phyloP scores from a whole-genome alignment of 2,329 filamentous ascomycete genomes.

The Aspergillus sp. region DNA sequence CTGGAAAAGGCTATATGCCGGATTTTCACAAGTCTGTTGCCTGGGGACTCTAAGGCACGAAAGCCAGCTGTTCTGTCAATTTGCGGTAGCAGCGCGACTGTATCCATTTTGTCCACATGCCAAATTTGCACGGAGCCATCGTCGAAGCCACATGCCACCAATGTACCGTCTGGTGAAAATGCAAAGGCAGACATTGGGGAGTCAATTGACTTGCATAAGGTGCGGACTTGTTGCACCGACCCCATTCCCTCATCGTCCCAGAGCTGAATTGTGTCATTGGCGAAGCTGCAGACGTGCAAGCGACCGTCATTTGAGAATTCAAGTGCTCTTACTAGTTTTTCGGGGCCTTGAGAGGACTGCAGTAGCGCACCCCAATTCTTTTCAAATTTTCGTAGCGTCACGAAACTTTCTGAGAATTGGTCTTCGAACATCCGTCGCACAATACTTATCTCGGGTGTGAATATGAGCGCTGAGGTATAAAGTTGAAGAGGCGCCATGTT shows the following conservation, averaged over 20 bases:
- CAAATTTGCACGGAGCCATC: not conserved
- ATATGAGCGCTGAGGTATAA: too few relatives aligned
- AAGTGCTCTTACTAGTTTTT: not conserved
- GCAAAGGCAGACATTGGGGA: not conserved
- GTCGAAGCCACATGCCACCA: not conserved
- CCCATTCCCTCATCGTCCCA: not conserved
- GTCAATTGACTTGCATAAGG: not conserved
- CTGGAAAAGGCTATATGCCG: not conserved
- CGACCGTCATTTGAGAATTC: not conserved
- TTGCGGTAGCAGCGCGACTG: too few relatives aligned
- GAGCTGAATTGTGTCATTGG: not conserved
- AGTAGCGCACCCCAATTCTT: slow-evolving; percentile 5
- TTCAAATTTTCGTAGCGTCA: slow-evolving; percentile 2
- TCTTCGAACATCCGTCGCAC: too few relatives aligned
- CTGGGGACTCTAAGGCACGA: not conserved
- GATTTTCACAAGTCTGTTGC: not conserved
- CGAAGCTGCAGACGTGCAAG: not conserved
- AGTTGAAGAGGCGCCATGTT: too few relatives aligned
- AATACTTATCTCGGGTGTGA: too few relatives aligned
- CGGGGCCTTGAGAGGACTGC: not conserved
- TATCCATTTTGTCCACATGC: not conserved
- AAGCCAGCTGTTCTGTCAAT: not conserved
- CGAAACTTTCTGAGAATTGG: too few relatives aligned
- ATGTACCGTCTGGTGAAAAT: not conserved
- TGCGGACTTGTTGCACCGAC: not conserved